phyloP scores from a whole-genome alignment of 495 filamentous ascomycete genomes.

The Aspergillus haitiensis region DNA sequence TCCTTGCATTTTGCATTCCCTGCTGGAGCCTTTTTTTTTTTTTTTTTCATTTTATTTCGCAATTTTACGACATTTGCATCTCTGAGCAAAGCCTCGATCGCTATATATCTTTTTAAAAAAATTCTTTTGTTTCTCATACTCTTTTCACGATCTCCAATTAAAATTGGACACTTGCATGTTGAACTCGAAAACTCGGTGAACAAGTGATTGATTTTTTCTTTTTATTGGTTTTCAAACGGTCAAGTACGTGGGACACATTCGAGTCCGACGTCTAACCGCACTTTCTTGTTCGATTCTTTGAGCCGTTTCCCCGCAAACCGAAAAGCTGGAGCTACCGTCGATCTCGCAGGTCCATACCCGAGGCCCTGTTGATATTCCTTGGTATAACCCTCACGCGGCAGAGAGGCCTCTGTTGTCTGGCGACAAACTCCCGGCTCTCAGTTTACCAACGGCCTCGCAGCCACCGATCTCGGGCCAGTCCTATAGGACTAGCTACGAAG shows the following conservation, averaged over 20 bases:
- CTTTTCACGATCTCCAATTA: constrained; percentile 12
- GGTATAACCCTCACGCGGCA: constrained; percentile 70
- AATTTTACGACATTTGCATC: constrained; percentile 28
- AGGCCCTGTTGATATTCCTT: constrained; percentile 77
- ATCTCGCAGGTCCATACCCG: constrained; percentile 88
- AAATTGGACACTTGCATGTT: neutral
- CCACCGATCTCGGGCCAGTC: constrained; percentile 50
- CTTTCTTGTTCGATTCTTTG: constrained; percentile 31
- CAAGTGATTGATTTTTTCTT: constrained; percentile 21
- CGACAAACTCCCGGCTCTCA: constrained; percentile 77
- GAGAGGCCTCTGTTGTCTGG: constrained; percentile 67
- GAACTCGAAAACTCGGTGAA: constrained; percentile 8
- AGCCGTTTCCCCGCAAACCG: constrained; percentile 62
- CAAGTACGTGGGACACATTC: constrained; percentile 29
- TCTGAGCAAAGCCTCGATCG: constrained; percentile 15
- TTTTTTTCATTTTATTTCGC: constrained; percentile 23
- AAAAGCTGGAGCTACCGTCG: constrained; percentile 98
- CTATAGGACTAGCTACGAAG: constrained; percentile 51
- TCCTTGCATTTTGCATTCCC: constrained; percentile 36
- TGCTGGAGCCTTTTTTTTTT: constrained; percentile 29
- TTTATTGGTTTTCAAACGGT: constrained; percentile 10
- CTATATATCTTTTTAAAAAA: neutral
- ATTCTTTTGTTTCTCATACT: neutral
- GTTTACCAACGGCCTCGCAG: constrained; percentile 72
- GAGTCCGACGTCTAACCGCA: constrained; percentile 29